Conservation (phyloP, 768 basidiomycete genomes). For the Artomyces pyxidatus region DNA sequence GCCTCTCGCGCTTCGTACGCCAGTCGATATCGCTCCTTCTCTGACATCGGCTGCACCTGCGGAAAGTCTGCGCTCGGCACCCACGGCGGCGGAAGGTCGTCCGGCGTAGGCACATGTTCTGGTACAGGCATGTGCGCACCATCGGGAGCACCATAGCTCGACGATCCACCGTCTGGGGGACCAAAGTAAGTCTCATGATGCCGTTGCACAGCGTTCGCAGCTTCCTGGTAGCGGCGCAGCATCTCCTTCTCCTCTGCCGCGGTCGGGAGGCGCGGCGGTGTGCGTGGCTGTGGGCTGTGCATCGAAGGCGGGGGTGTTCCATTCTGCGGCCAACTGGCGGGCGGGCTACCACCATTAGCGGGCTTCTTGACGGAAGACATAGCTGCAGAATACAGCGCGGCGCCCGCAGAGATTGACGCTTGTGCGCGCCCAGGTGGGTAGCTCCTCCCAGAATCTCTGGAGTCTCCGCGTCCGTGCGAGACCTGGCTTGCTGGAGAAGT, state of each 20-base stretch:
- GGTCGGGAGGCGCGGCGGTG: slow-evolving; percentile 6
- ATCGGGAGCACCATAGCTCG: neutral
- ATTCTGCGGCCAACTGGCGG: slow-evolving; percentile 11
- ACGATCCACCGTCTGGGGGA: slow-evolving; percentile 16
- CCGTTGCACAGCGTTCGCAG: slow-evolving; percentile 21
- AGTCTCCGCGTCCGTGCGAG: slow-evolving; percentile 7
- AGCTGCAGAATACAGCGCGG: slow-evolving; percentile 36
- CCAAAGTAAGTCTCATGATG: slow-evolving; percentile 13
- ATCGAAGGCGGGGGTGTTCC: slow-evolving; percentile 16
- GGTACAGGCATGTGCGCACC: neutral
- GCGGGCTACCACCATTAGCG: neutral
- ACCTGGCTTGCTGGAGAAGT: slow-evolving; percentile 19
- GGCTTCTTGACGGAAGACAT: slow-evolving; percentile 31
- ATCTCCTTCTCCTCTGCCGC: slow-evolving; percentile 23
- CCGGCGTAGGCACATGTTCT: neutral
- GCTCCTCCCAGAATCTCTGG: slow-evolving; percentile 9
- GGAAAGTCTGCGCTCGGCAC: slow-evolving; percentile 13
- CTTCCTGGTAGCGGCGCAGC: slow-evolving; percentile 23
- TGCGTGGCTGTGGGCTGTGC: neutral
- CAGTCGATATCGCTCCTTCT: slow-evolving; percentile 63
- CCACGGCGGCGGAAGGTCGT: slow-evolving; percentile 17
- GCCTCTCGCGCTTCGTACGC: slow-evolving; percentile 63
- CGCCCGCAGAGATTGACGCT: slow-evolving; percentile 31
- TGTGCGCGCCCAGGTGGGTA: slow-evolving; percentile 13
- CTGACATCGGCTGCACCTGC: slow-evolving; percentile 25